These are phyloP conservation scores for Neckera pumila DNA, from an alignment of 225 moss, liverwort and hornwort species.

Conservation along the genomic window DNA sequence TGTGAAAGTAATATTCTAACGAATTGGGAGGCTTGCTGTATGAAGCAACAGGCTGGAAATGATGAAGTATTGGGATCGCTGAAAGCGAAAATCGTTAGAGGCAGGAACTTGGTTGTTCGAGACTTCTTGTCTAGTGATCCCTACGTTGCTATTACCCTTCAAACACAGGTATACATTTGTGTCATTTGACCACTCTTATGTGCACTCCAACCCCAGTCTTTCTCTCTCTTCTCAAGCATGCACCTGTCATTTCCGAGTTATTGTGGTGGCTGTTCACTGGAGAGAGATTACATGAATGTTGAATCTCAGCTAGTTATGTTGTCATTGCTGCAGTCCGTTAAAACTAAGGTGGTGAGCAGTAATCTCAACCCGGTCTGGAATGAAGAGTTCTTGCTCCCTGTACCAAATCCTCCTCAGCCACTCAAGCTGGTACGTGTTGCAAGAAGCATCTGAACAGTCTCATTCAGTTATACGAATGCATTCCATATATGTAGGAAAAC, in stretches of 20 bases:
- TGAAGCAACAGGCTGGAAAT: constrained; percentile 61
- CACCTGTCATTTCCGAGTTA: not conserved
- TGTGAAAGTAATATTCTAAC: not conserved
- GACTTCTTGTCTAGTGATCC: constrained; percentile 86
- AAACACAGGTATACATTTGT: constrained; percentile 47
- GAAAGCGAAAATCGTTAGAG: constrained; percentile 65
- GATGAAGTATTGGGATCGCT: constrained; percentile 83
- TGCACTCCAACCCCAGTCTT: not conserved
- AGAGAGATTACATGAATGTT: not conserved
- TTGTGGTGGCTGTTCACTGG: not conserved
- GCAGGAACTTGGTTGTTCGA: constrained; percentile 63
- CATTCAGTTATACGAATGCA: not conserved
- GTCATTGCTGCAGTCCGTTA: constrained; percentile 29
- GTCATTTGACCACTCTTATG: not conserved
- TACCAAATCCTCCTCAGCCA: constrained; percentile 58
- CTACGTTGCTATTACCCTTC: constrained; percentile 67
- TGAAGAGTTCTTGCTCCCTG: constrained; percentile 82
- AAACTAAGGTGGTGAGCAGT: constrained; percentile 70
- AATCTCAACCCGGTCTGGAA: constrained; percentile 91
- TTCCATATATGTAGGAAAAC: not conserved
- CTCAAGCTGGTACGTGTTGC: constrained; percentile 61
- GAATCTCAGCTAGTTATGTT: not conserved
- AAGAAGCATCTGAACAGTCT: not conserved
- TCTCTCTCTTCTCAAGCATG: not conserved
- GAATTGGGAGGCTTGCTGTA: not conserved